Evolutionary conservation across 116 monocot genomes (phyloP).

Genomic region (Papilionanthe hybrid): DNA sequence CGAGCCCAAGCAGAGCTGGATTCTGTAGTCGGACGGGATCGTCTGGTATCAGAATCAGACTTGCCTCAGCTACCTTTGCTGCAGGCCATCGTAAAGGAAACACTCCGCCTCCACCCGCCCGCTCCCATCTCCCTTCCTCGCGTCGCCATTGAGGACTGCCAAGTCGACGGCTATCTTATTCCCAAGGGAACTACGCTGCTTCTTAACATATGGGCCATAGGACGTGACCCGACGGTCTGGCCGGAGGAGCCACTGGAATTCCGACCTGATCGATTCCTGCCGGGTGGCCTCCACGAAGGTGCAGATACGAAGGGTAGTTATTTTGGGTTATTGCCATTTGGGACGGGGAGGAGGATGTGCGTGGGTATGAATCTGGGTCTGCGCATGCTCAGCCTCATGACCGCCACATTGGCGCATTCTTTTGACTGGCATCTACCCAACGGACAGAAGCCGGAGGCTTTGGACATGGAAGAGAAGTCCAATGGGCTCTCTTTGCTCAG

Average conservation of each 20-base stretch:
- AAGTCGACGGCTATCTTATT: constrained; percentile 18
- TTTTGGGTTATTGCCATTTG: constrained; percentile 7
- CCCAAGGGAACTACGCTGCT: constrained; percentile 20
- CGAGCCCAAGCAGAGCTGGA: constrained; percentile 17
- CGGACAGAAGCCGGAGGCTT: not conserved
- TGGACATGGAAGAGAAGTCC: not conserved
- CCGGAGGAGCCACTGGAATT: constrained; percentile 20
- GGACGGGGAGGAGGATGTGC: constrained; percentile 16
- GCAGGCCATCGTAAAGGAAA: constrained; percentile 24
- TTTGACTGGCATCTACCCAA: constrained; percentile 4
- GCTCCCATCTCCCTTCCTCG: constrained; percentile 16
- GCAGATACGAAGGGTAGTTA: constrained; percentile 30
- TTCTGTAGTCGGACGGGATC: constrained; percentile 8
- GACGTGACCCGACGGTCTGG: constrained; percentile 25
- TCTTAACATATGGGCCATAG: constrained; percentile 26
- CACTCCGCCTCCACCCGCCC: constrained; percentile 20
- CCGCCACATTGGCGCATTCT: not conserved
- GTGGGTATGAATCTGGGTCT: constrained; percentile 12
- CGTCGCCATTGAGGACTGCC: constrained; percentile 11
- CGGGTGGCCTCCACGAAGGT: constrained; percentile 20
- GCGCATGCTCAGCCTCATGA: constrained; percentile 8
- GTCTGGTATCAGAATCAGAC: constrained; percentile 18
- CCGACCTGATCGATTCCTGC: constrained; percentile 29
- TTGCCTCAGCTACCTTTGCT: constrained; percentile 16
- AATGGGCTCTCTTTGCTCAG: constrained; percentile 1